Evolutionary conservation across 768 basidiomycete species (phyloP), one percentile per base, ranked within the genome.

Genomic region (Ramaria rubella): DNA sequence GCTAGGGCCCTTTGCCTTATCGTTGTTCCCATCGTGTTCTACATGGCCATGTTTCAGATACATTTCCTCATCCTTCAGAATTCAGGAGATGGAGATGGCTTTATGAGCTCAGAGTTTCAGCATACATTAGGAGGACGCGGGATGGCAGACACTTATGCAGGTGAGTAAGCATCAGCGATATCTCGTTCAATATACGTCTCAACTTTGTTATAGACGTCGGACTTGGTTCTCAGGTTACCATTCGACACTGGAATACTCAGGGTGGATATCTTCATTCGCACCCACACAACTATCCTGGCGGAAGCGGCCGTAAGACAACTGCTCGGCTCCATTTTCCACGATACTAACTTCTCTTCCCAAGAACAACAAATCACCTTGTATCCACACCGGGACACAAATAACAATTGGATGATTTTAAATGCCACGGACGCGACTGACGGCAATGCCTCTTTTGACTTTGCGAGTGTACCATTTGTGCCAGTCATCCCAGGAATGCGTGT

Each of bases 321-420:
- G 24, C 38, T 67, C 65, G 8, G 44, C 14, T 24, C 30, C 30
- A 31, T 19, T 42, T 2, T 14, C 15, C 23, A 36, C 1, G 55
- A 14, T 30, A 31, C 42, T 58, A 30, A 60, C 52, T 9, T 12
- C 31, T 34, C 27, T n/a, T n/a, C n/a, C 58, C 17, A 67, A 97
- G 94, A 99, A 67, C 96, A 99, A 81, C 96, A 99, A 73, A 78
- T 99, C 60, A 98, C 96, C 0, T 83, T 99, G n/a, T 99, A 99
- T 68, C 96, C 96, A 1, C 96, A 99, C 69, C 81, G 87, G n/a
- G 96, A 99, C 65, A 74, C 77, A n/a, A 99, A 99, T 76, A 99
- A 99, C 69, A 72, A 86, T 63, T 99, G 91, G 91, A 78, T 82
- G 17, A 81, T 99, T 58, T 65, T 85, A 65, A 95, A 96, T 64